A percentile compares a stretch with the other conserved stretches of the same genome.
phyloP scores from a whole-genome alignment of 345 rosid species.

The Eucalyptus urophylla region DNA sequence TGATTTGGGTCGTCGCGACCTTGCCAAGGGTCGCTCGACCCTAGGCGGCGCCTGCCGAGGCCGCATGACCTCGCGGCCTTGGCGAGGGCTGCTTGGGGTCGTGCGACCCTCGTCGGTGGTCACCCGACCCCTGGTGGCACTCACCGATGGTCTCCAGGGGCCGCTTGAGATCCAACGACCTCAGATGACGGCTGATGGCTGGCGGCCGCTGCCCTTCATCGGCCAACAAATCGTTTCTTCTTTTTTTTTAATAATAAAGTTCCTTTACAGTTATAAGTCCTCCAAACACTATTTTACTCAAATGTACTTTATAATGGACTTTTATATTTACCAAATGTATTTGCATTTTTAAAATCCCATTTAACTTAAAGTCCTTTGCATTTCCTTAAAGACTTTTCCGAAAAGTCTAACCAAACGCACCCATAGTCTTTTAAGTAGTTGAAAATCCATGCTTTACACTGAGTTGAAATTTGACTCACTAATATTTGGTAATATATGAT shows the following conservation, averaged over 20 bases:
- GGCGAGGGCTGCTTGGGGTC: fast-evolving
- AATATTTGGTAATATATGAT: neutral
- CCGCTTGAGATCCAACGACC: fast-evolving
- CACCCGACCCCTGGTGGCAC: fast-evolving
- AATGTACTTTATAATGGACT: too few relatives aligned
- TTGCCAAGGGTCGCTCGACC: fast-evolving
- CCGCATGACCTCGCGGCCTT: fast-evolving
- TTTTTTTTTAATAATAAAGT: too few relatives aligned
- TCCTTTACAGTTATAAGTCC: too few relatives aligned
- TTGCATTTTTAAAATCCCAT: too few relatives aligned
- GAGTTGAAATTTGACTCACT: neutral
- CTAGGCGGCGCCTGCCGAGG: fast-evolving
- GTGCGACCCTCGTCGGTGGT: fast-evolving
- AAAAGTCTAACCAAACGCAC: too few relatives aligned
- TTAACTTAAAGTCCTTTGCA: too few relatives aligned
- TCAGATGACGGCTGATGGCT: fast-evolving
- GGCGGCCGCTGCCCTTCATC: fast-evolving
- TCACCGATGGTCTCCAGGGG: fast-evolving
- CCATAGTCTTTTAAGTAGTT: neutral
- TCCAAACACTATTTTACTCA: too few relatives aligned
- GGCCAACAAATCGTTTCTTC: too few relatives aligned
- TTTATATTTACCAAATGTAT: too few relatives aligned
- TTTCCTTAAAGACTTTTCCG: too few relatives aligned
- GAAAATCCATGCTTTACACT: neutral
- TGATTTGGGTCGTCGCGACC: too few relatives aligned